Evolutionary conservation across 495 filamentous ascomycete species (phyloP).

Genomic region (Aspergillus asperescens): DNA sequence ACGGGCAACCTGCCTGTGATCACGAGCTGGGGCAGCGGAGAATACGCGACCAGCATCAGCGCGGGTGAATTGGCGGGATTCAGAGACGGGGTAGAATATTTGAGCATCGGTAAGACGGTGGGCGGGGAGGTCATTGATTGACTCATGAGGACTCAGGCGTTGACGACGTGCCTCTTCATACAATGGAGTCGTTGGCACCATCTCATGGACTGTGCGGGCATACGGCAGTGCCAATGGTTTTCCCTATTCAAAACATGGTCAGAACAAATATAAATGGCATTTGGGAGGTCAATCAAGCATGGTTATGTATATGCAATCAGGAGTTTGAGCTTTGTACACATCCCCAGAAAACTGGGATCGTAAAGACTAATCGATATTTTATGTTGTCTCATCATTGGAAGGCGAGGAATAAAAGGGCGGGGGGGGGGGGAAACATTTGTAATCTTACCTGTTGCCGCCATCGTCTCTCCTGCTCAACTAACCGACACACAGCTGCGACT

Average conservation of each 20-base stretch:
- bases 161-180: conserved; percentile 19
- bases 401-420: conserved; percentile 10
- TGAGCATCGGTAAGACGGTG: conserved; percentile 75
- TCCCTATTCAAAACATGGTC: conserved; percentile 47
- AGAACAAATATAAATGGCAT: conserved; percentile 3
- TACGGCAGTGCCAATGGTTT: conserved; percentile 75
- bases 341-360: conserved; percentile 60
- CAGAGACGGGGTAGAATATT: conserved; percentile 83
- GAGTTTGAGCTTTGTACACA: conserved; percentile 62
- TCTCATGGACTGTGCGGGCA: conserved; percentile 64
- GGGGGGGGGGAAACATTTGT: conserved; percentile 24
- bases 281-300: conserved; percentile 7
- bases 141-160: conserved; percentile 55
- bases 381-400: conserved; percentile 60
- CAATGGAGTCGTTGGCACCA: conserved; percentile 63
- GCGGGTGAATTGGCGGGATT: conserved; percentile 86
- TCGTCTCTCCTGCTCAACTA: conserved; percentile 81
- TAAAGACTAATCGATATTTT: conserved; percentile 99
- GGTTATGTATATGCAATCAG: conserved; percentile 22
- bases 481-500: conserved; percentile 79
- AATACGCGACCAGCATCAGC: conserved; percentile 85
- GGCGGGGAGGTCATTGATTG: conserved; percentile 85
- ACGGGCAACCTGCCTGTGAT: conserved; percentile 19
- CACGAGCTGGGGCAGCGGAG: conserved; percentile 40
- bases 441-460: conserved; percentile 64